phyloP scores from a whole-genome alignment of 495 filamentous ascomycete genomes.

The Opeltia flavorubescens region DNA sequence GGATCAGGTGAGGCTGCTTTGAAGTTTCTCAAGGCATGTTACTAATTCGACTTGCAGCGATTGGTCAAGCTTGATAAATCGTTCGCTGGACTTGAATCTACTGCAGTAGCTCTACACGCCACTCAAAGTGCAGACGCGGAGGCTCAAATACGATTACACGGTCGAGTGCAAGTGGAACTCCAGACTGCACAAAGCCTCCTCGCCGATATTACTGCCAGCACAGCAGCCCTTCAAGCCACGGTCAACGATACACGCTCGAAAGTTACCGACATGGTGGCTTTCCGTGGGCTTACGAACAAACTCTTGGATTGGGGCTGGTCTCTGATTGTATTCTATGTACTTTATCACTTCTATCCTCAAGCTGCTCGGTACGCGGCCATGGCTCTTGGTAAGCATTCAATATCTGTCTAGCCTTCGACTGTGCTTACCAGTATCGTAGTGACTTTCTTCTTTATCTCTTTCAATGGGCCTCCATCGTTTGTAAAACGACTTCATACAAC shows the following conservation, averaged over 20 bases:
- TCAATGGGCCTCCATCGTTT: too few species aligned
- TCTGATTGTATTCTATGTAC: neutral
- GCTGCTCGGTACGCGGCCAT: neutral
- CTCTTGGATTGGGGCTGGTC: slow-evolving; percentile 5
- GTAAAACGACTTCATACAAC: too few species aligned
- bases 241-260: slow-evolving; percentile 27
- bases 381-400: neutral
- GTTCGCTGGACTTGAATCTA: slow-evolving; percentile 23
- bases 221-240: slow-evolving; percentile 26
- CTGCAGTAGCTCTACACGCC: slow-evolving; percentile 23
- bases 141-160: slow-evolving; percentile 20
- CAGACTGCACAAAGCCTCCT: slow-evolving; percentile 26
- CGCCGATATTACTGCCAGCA: slow-evolving; percentile 23
- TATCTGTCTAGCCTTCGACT: too few species aligned
- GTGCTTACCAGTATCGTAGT: too few species aligned
- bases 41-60: slow-evolving; percentile 18
- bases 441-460: too few species aligned
- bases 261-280: slow-evolving; percentile 19
- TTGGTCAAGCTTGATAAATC: slow-evolving; percentile 23
- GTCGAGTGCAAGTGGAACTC: slow-evolving; percentile 22
- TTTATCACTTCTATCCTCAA: slow-evolving; percentile 1
- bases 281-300: slow-evolving; percentile 13
- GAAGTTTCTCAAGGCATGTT: neutral
- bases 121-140: slow-evolving; percentile 27
- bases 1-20: slow-evolving; percentile 4